phyloP scores from a whole-genome alignment of 108 stramenopile genomes.

The Discostella stelligeroides region DNA sequence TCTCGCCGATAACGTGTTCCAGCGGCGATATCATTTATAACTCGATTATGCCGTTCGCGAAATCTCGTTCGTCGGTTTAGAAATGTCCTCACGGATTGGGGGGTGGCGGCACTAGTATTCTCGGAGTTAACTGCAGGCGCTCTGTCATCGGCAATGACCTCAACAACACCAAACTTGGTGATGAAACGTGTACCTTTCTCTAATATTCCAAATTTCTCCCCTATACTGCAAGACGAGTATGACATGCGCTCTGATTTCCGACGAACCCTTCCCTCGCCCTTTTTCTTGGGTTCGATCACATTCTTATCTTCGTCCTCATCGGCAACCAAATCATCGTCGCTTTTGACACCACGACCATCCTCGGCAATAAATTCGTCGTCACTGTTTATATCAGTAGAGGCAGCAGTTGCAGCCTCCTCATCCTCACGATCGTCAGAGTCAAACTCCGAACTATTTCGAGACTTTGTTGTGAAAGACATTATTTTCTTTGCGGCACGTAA shows the following conservation, averaged over 20 bases:
- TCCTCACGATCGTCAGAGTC: background rate
- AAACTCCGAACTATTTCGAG: background rate
- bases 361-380: background rate
- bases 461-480: background rate
- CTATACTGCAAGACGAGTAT: background rate
- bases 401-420: too few relatives aligned
- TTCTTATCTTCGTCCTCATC: background rate
- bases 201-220: slow-evolving; percentile 32
- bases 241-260: background rate
- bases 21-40: slow-evolving; percentile 18
- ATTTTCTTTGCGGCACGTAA: too few relatives aligned
- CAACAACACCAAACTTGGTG: slow-evolving; percentile 73
- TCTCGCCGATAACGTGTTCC: slow-evolving; percentile 24
- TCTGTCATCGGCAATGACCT: slow-evolving; percentile 71
- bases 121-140: slow-evolving; percentile 26
- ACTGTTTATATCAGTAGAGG: background rate
- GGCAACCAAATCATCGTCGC: background rate
- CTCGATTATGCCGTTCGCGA: background rate
- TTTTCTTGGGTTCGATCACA: background rate
- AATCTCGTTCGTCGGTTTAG: background rate
- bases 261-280: background rate
- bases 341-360: background rate
- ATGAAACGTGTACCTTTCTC: slow-evolving; percentile 54
- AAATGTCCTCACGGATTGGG: background rate
- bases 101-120: background rate